These are phyloP conservation scores for Punctularia strigosozonata DNA, from an alignment of 768 basidiomycete species.

Conservation along the genomic window DNA sequence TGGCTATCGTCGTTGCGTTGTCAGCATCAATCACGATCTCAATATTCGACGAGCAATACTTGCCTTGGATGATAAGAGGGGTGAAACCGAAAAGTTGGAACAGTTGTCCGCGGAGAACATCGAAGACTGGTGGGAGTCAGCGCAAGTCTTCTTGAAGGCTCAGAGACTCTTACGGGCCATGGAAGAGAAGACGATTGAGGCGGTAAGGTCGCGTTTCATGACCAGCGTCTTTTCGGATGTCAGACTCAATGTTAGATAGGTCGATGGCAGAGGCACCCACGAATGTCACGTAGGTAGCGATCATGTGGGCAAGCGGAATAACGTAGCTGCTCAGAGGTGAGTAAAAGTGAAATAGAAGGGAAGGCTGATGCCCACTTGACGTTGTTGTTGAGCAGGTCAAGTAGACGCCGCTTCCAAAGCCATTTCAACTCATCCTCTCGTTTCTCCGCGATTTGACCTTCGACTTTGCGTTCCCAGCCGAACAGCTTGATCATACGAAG, in stretches of 20 bases:
- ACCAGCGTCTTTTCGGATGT: too few relatives aligned
- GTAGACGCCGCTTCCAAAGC: conserved; percentile 22
- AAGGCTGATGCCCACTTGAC: conserved; percentile 15
- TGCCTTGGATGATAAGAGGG: conserved; percentile 13
- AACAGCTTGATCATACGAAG: conserved; percentile 65
- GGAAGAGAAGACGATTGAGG: conserved; percentile 18
- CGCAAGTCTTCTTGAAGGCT: background rate
- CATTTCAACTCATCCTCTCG: conserved; percentile 26
- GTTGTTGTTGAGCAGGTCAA: conserved; percentile 20
- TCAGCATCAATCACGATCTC: background rate
- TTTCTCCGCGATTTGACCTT: conserved; percentile 19
- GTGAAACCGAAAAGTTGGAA: conserved; percentile 13
- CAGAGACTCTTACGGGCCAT: conserved; percentile 10
- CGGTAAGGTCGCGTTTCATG: conserved; percentile 2
- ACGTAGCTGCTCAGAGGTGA: conserved; percentile 14
- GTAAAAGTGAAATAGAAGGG: background rate
- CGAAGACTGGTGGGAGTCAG: conserved; percentile 20
- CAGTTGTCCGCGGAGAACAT: conserved; percentile 24
- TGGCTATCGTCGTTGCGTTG: too few relatives aligned
- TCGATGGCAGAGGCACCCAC: conserved; percentile 5
- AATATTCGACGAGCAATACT: background rate
- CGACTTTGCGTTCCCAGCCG: conserved; percentile 43
- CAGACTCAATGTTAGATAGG: background rate
- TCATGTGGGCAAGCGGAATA: conserved; percentile 29
- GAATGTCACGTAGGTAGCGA: conserved; percentile 24